Conservation (phyloP, 2,329 filamentous ascomycete genomes). For the Rutstroemia sp. region DNA sequence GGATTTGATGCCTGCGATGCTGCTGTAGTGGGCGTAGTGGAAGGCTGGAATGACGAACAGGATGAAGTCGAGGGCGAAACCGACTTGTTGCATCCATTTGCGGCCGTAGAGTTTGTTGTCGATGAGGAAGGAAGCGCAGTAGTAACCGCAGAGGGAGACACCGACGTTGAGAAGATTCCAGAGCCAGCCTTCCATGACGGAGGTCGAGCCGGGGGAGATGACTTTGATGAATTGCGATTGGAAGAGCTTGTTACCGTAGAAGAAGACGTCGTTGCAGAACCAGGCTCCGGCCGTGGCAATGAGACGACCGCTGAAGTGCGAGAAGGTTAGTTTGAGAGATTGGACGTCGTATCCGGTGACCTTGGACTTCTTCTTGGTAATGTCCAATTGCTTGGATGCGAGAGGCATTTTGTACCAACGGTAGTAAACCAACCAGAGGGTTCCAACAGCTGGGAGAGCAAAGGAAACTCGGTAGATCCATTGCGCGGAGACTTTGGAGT, state of each 20-base stretch:
- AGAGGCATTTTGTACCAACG: slow-evolving; percentile 91
- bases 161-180: slow-evolving; percentile 91
- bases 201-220: slow-evolving; percentile 56
- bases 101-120: slow-evolving; percentile 71
- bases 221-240: slow-evolving; percentile 83
- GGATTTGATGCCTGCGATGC: slow-evolving; percentile 61
- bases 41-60: slow-evolving; percentile 90
- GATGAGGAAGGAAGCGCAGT: slow-evolving; percentile 50
- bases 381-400: slow-evolving; percentile 72
- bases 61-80: slow-evolving; percentile 88
- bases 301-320: slow-evolving; percentile 78
- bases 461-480: slow-evolving; percentile 92
- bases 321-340: slow-evolving; percentile 71
- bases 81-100: slow-evolving; percentile 92
- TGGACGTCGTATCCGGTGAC: slow-evolving; percentile 91
- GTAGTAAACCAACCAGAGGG: slow-evolving; percentile 93
- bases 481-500: slow-evolving; percentile 69
- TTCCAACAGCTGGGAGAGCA: slow-evolving; percentile 82
- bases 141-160: slow-evolving; percentile 83
- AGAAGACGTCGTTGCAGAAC: slow-evolving; percentile 98
- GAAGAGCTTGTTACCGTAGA: slow-evolving; percentile 99
- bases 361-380: slow-evolving; percentile 76
- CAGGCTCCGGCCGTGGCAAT: slow-evolving; percentile 81
- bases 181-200: slow-evolving; percentile 76
- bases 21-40: slow-evolving; percentile 77